A percentile compares a stretch with the other conserved stretches of the same genome.
Evolutionary conservation across 1,139 yeast species (phyloP).

Genomic region (Lizanozyma gosingica): DNA sequence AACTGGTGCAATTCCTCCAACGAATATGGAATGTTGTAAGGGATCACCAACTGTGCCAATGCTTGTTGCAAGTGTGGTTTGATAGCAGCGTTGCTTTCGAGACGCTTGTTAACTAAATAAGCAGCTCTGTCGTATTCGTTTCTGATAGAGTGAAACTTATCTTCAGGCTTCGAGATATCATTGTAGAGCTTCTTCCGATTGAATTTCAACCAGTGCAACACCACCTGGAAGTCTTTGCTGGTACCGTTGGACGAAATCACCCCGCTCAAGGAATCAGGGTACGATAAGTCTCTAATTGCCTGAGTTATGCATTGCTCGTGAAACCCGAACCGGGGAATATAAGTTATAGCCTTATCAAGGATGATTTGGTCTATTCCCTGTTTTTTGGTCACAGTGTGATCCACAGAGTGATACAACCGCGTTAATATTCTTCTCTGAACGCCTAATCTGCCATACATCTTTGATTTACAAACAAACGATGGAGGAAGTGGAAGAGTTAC

Average conservation of each 20-base stretch:
- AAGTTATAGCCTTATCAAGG: slow-evolving; percentile 27
- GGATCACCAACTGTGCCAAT: slow-evolving; percentile 45
- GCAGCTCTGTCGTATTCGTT: slow-evolving; percentile 54
- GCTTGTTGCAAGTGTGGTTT: slow-evolving; percentile 32
- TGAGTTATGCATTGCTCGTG: slow-evolving; percentile 47
- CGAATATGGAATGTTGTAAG: slow-evolving; percentile 41
- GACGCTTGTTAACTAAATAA: slow-evolving; percentile 51
- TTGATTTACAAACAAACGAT: background rate
- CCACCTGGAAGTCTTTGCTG: slow-evolving; percentile 38
- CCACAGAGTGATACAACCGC: slow-evolving; percentile 25
- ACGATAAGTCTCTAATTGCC: slow-evolving; percentile 54
- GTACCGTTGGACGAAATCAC: slow-evolving; percentile 36
- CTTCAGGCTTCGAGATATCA: slow-evolving; percentile 20
- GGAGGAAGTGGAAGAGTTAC: background rate
- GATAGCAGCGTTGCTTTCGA: slow-evolving; percentile 22
- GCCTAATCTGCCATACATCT: background rate
- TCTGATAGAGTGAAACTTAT: slow-evolving; percentile 17
- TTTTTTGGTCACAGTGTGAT: slow-evolving; percentile 26
- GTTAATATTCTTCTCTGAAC: background rate
- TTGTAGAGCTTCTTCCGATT: slow-evolving; percentile 25
- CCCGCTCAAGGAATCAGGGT: slow-evolving; percentile 60
- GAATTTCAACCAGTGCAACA: slow-evolving; percentile 32
- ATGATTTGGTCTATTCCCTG: slow-evolving; percentile 29
- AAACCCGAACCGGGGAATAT: slow-evolving; percentile 69
- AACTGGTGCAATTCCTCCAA: slow-evolving; percentile 63